These are phyloP conservation scores for Aspergillus uvarum DNA, from an alignment of 2,329 filamentous ascomycete genomes.

Conservation along the genomic window DNA sequence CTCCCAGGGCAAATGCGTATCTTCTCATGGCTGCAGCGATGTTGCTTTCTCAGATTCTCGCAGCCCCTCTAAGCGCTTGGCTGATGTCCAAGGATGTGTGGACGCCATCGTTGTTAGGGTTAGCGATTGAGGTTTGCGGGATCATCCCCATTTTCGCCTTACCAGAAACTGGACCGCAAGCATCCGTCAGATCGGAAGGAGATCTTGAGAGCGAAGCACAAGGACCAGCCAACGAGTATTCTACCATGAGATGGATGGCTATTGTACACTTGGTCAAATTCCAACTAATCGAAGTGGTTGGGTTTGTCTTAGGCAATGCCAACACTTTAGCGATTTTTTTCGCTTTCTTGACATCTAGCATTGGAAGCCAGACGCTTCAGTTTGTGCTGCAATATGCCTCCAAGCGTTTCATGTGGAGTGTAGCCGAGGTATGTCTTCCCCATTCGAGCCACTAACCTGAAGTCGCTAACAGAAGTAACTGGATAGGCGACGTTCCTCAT, in stretches of 20 bases:
- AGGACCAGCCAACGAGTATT: background rate
- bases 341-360: constrained; percentile 9
- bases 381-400: constrained; percentile 16
- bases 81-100: constrained; percentile 13
- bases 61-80: constrained; percentile 14
- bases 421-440: constrained; percentile 12
- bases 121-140: constrained; percentile 6
- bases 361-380: constrained; percentile 10
- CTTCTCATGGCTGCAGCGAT: constrained; percentile 9
- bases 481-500: constrained; percentile 12
- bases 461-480: background rate
- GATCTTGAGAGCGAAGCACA: background rate
- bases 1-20: constrained; percentile 10
- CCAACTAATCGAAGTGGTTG: constrained; percentile 3
- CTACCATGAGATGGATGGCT: background rate
- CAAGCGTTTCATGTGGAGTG: constrained; percentile 13
- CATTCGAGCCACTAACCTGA: background rate
- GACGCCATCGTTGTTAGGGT: constrained; percentile 11
- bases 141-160: constrained; percentile 2
- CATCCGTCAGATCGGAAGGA: background rate
- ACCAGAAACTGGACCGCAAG: constrained; percentile 12
- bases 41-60: constrained; percentile 11
- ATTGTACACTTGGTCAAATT: background rate
- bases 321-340: constrained; percentile 7
- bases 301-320: constrained; percentile 5